Evolutionary conservation across 306 rosid species (phyloP).

Genomic region (Senna siamea): DNA sequence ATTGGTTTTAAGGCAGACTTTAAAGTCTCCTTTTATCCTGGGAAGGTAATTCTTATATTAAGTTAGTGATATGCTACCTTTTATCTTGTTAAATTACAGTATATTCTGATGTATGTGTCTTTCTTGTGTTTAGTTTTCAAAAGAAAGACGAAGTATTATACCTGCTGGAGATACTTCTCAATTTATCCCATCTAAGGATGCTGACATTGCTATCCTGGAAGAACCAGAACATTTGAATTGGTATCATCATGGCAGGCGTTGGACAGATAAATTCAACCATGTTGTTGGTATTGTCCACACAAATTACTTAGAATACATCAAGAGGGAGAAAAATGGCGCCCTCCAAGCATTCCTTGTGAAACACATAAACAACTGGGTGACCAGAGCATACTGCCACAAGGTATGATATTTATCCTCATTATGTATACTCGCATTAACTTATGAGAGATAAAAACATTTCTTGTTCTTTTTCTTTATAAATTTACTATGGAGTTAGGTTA

Average conservation of each 20-base stretch:
- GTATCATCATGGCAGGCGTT: constrained; percentile 97
- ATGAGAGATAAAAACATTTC: constrained; percentile 19
- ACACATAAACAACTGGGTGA: constrained; percentile 95
- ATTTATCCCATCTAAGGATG: constrained; percentile 86
- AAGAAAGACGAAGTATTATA: constrained; percentile 84
- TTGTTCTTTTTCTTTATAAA: constrained; percentile 14
- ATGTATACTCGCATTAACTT: constrained; percentile 21
- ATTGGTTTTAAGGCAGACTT: constrained; percentile 90
- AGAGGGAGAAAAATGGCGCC: constrained; percentile 95
- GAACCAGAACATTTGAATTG: constrained; percentile 98
- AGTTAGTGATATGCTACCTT: constrained; percentile 28
- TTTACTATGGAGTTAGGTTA: constrained; percentile 12
- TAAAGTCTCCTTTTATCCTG: constrained; percentile 93
- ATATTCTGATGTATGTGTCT: constrained; percentile 41
- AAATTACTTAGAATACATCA: constrained; percentile 93
- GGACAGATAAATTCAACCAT: constrained; percentile 95
- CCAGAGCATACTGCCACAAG: constrained; percentile 89
- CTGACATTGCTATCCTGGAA: constrained; percentile 93
- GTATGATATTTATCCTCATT: constrained; percentile 44
- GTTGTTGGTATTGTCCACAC: constrained; percentile 98
- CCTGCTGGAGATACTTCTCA: constrained; percentile 97
- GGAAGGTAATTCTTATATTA: constrained; percentile 66
- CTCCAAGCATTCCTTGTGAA: constrained; percentile 93
- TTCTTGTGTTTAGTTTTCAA: constrained; percentile 65
- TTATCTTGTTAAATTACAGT: constrained; percentile 26